Base-by-base conservation (phyloP, 352 stramenopile species). In the Blastocystis sp. region DNA sequence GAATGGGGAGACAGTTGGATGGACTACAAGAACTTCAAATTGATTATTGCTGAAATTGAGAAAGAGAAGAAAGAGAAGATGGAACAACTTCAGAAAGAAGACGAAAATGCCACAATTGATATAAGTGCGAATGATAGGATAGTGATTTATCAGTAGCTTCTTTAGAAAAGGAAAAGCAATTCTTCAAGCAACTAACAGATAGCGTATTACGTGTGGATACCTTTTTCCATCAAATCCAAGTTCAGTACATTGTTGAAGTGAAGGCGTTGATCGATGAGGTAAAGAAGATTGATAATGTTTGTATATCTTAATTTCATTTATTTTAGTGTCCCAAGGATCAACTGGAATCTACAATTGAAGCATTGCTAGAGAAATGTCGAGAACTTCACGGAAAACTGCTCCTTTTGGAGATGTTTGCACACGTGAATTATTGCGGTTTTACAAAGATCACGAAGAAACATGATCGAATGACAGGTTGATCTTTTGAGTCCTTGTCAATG, bases 391-490 rank as follows among this genome's bases (percentile, higher is more conserved):
- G 77, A 7, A 73, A 88, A 27, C 77, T 88, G 35, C 58, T 88
- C 76, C 77, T 88, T 19, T 66, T 88, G 37, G 77, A 88, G 24
- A 77, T 88, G 77, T 88, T 58, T 44, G 77, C 77, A 11, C 77
- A 88, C 48, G 77, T 88, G 48, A 88, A 88, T 70, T 88, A 88
- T n/a, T 88, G 77, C 7, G 77, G 77, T 11, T 88, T 88, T 37
- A 77, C 77, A 13, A 88, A 88, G 37, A 88, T 88, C 2, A 88
- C 77, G 17, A 88, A 88, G 27, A 88, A 88, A 37, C 77, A 88
- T 48, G 77, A 88, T 42, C 58, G 62, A 37, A 54, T 88, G 37
- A 88, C 77, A 22, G 62, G 75, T 75, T 57, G 3, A 76, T n/a
- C 13, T n/a, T 3, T 76, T 33, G 13, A 7, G 2, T n/a, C 3